Percentiles rank a stretch among this genome's conserved stretches.
Evolutionary conservation across 2,329 filamentous ascomycete species (phyloP).

Genomic region (Paracorniculantispora psalliotae): DNA sequence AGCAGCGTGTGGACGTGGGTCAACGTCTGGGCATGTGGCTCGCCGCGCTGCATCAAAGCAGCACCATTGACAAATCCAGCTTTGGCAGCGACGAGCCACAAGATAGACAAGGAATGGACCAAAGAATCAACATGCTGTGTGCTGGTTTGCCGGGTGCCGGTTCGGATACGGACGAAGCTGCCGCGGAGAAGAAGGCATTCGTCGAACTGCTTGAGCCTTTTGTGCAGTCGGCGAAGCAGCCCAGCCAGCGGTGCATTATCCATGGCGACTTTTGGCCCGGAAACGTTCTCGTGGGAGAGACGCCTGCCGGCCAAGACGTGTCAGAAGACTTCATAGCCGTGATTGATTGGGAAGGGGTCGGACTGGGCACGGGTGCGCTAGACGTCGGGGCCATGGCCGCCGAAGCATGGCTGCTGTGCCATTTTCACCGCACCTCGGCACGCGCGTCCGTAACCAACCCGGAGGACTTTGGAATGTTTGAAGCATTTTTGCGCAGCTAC

Average conservation of each 20-base stretch:
- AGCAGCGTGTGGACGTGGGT: not conserved
- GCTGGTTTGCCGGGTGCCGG: not conserved
- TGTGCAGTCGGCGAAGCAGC: not conserved
- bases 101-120: not conserved
- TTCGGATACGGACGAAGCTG: not conserved
- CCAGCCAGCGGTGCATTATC: not conserved
- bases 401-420: not conserved
- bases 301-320: too few species aligned
- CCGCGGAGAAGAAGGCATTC: not conserved
- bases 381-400: not conserved
- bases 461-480: not conserved
- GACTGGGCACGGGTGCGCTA: not conserved
- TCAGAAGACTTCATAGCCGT: not conserved
- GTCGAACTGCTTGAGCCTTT: not conserved
- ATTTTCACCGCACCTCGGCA: not conserved
- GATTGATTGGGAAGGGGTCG: not conserved
- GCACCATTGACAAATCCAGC: not conserved
- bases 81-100: not conserved
- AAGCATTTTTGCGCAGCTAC: not conserved
- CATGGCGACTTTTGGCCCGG: not conserved
- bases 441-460: not conserved
- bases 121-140: not conserved
- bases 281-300: not conserved
- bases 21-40: not conserved
- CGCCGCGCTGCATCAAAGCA: not conserved